Conservation (phyloP, 2,329 filamentous ascomycete species). For the Pseudopyrenochaeta lycopersici region DNA sequence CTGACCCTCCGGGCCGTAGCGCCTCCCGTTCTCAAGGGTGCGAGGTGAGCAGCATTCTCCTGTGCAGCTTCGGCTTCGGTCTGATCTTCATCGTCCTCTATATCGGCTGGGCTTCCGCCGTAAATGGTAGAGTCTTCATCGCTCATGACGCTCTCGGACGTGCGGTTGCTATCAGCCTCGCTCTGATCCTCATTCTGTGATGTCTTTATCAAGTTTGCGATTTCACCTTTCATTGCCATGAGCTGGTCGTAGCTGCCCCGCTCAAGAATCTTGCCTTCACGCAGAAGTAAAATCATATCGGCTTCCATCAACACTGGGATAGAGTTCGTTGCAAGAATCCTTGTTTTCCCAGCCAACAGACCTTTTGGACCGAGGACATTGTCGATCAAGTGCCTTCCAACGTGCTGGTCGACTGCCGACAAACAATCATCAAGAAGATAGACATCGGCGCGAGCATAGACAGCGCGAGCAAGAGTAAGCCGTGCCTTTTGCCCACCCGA, state of each 20-base stretch:
- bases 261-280: slow-evolving; percentile 84
- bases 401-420: slow-evolving; percentile 97
- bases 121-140: slow-evolving; percentile 73
- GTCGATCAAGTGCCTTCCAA: slow-evolving; percentile 93
- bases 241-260: slow-evolving; percentile 90
- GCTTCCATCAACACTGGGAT: slow-evolving; percentile 90
- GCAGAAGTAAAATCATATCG: slow-evolving; percentile 85
- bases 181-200: slow-evolving; percentile 65
- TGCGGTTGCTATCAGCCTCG: slow-evolving; percentile 54
- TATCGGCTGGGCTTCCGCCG: slow-evolving; percentile 58
- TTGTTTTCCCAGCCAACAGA: slow-evolving; percentile 83
- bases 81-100: slow-evolving; percentile 59
- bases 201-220: slow-evolving; percentile 83
- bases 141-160: slow-evolving; percentile 66
- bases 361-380: slow-evolving; percentile 89
- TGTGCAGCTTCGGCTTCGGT: slow-evolving; percentile 69
- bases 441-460: slow-evolving; percentile 95
- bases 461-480: slow-evolving; percentile 88
- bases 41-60: slow-evolving; percentile 74
- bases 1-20: slow-evolving; percentile 72
- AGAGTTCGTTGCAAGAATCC: slow-evolving; percentile 93
- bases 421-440: slow-evolving; percentile 94
- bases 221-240: slow-evolving; percentile 91
- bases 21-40: slow-evolving; percentile 71
- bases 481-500: slow-evolving; percentile 97